A percentile compares a stretch with the other conserved stretches of the same genome.
These are phyloP conservation scores for Mycena kentingensis DNA, from an alignment of 768 basidiomycete species.

Conservation along the genomic window DNA sequence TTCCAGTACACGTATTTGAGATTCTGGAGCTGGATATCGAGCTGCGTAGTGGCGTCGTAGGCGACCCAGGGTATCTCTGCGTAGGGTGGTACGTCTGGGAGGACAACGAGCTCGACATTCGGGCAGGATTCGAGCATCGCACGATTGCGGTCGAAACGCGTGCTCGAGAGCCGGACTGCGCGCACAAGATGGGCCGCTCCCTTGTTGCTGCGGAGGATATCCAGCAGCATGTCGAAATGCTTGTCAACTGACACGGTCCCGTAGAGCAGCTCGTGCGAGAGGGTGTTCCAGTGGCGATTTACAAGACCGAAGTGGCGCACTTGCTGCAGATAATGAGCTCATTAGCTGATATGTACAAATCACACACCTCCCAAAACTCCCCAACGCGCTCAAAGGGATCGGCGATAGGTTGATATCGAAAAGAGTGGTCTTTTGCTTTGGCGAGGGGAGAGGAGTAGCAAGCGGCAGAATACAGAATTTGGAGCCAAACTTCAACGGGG, in stretches of 20 bases:
- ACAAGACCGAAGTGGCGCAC: background rate
- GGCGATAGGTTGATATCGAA: slow-evolving; percentile 2
- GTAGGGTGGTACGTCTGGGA: slow-evolving; percentile 8
- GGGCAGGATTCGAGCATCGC: slow-evolving; percentile 3
- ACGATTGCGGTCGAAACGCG: slow-evolving; percentile 12
- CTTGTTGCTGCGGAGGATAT: background rate
- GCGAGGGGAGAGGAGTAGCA: background rate
- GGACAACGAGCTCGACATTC: slow-evolving; percentile 5
- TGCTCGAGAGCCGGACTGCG: slow-evolving; percentile 8
- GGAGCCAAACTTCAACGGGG: background rate
- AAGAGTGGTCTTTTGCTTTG: background rate
- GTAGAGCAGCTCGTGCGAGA: background rate
- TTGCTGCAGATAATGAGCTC: background rate
- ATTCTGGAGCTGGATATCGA: background rate
- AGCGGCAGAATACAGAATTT: background rate
- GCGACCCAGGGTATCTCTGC: background rate
- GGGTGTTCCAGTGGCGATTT: background rate
- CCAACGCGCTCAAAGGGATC: background rate
- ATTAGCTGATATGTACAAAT: background rate
- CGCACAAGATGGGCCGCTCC: slow-evolving; percentile 9
- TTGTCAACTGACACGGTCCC: background rate
- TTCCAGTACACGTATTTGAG: slow-evolving; percentile 15
- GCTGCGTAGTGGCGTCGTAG: background rate
- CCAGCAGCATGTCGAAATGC: slow-evolving; percentile 1
- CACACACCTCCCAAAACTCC: background rate